Base-by-base conservation (phyloP, 345 rosid species). In the Bruguiera parviflora region DNA sequence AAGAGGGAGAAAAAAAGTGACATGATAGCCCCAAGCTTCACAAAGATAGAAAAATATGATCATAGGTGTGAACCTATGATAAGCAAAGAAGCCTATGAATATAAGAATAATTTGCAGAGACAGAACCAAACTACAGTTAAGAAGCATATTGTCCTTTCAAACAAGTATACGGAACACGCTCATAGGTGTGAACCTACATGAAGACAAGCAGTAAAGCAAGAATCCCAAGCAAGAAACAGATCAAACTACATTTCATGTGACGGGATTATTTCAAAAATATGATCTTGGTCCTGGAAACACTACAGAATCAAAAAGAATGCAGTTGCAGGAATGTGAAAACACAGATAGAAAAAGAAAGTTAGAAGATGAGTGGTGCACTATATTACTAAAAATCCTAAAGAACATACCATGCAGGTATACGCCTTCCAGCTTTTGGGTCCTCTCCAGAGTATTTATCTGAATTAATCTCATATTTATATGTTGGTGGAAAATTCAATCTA, bases 391-490 rank as follows among this genome's bases (percentile, higher is more conserved):
- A 47, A 55, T 31, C 32, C 28, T 53, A 53, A 19, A 55, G 28
- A 64, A 66, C 81, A 59, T 85, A 88, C 98, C 98, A 91, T 60
- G 98, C 87, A 24, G 98, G 98, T 67, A 68, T 84, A 52, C 97
- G 96, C 74, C 91, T 87, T 68, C 92, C 96, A 27, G 69, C 81
- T 80, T 80, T 90, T 51, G 88, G 84, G 66, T 91, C 92, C 73
- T 87, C 91, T 65, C 95, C 95, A 4, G 28, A 74, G 78, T 94
- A 94, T 61, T 82, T 89, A 32, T 84, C 90, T 61, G 97, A 89
- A 79, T 89, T 73, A 29, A 81, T 31, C 81, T 89, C 92, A 27
- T 94, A 94, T 74, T 94, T 94, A 71, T 94, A 94, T 35, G 98
- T 94, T 66, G 98, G 97, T 33, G 97, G 84, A 73, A 94, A 94